A percentile compares a stretch with the other conserved stretches of the same genome.
These are phyloP conservation scores for Periconia sp. DNA, from an alignment of 2,329 filamentous ascomycete species.

Conservation along the genomic window DNA sequence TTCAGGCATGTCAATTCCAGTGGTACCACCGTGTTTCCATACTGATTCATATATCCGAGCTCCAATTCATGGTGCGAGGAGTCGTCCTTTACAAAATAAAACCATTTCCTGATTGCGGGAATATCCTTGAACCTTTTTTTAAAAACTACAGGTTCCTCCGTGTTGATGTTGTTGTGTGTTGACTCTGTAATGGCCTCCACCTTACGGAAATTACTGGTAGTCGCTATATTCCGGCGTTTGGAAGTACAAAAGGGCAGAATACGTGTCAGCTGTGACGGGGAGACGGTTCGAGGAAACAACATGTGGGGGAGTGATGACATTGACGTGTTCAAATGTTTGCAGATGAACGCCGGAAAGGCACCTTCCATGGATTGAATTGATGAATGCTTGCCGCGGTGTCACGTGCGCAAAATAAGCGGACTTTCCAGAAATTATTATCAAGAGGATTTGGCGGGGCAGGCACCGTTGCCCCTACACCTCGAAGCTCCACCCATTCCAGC, in stretches of 20 bases:
- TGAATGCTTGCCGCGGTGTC: too few species aligned
- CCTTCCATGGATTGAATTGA: too few species aligned
- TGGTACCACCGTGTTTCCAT: constrained; percentile 55
- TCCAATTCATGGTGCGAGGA: constrained; percentile 19
- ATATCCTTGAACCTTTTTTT: constrained; percentile 19
- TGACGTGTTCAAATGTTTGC: too few species aligned
- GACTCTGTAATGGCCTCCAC: background rate
- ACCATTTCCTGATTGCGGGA: constrained; percentile 38
- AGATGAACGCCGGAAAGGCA: background rate
- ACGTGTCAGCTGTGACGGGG: background rate
- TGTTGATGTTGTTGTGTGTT: constrained; percentile 14
- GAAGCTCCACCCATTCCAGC: background rate
- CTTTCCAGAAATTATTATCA: background rate
- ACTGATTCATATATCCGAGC: constrained; percentile 37
- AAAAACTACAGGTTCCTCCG: constrained; percentile 24
- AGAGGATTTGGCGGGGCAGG: constrained; percentile 8
- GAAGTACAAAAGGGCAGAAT: background rate
- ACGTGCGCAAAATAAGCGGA: constrained; percentile 5
- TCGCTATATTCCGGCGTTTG: background rate
- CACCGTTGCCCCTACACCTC: background rate
- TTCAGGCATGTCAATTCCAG: constrained; percentile 57
- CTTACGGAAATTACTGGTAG: background rate
- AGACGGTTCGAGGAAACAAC: too few species aligned
- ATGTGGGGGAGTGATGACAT: background rate
- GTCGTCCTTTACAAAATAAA: constrained; percentile 11